Base-by-base conservation (phyloP, 768 basidiomycete species). In the Termitomyces sp. region DNA sequence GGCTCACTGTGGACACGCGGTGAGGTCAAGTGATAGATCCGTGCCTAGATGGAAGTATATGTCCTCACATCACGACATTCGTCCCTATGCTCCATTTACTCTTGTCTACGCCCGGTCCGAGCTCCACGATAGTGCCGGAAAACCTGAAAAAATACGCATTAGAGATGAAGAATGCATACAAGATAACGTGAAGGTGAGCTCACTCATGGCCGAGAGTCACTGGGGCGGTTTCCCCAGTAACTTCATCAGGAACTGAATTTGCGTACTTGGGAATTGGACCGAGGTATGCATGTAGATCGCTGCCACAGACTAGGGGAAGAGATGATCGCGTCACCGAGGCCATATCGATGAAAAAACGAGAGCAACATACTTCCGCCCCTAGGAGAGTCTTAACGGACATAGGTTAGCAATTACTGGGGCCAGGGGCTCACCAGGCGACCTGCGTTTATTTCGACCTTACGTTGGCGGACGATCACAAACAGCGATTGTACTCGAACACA, bases 141-240 rank as follows among this genome's bases (percentile, higher is more conserved):
- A 75, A 72, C 55, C 73, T 75, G 54, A 8, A 18, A 0, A 6
- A 24, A 24, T 6, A 31, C 13, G 31, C 20, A 20, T 57, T 11
- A 47, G 45, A 42, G 54, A 42, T 1, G 3, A 18, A 30, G 15
- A 6, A 20, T 47, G 16, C 6, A 41, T 12, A 52, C 45, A 48
- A 31, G 55, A 59, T 0, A 31, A 18, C 7, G 9, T n/a, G 27
- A 42, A 27, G 11, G 27, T 30, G 7, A 51, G 63, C 70, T 22
- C 51, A 80, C 77, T 81, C 79, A 59, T 82, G 81, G 0, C 80
- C 80, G 37, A 81, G 67, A 4, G 73, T 76, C 13, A 78, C 65
- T 0, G 81, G 80, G 2, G 76, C 63, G 2, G 64, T 71, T 55
- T 77, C 74, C 16, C 75, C 73, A 0, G 78, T 76, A 16, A 76